Evolutionary conservation across 495 filamentous ascomycete species (phyloP).

Genomic region (Penicillium argentinense): DNA sequence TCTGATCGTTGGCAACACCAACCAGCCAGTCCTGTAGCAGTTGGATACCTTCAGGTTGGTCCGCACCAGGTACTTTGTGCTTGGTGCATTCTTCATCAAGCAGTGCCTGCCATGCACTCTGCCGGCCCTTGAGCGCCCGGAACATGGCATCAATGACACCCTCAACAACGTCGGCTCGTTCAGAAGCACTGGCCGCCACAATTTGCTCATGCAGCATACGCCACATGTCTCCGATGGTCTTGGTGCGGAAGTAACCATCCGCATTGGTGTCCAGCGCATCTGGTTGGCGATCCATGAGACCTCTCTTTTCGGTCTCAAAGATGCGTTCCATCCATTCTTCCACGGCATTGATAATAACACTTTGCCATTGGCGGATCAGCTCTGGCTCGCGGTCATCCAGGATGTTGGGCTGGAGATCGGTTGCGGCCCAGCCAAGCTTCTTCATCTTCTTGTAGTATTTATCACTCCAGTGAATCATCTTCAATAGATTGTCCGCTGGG

Average conservation of each 20-base stretch:
- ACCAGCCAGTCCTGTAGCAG: slow-evolving; percentile 89
- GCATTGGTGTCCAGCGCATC: slow-evolving; percentile 82
- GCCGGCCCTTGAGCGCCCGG: slow-evolving; percentile 74
- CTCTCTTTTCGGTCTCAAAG: slow-evolving; percentile 70
- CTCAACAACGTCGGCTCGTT: slow-evolving; percentile 82
- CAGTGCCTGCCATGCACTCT: slow-evolving; percentile 80
- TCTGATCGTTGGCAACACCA: slow-evolving; percentile 97
- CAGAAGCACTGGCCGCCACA: slow-evolving; percentile 73
- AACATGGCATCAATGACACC: slow-evolving; percentile 95
- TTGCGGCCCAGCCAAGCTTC: slow-evolving; percentile 74
- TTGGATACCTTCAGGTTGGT: slow-evolving; percentile 75
- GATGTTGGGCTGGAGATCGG: slow-evolving; percentile 75
- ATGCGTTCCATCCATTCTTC: slow-evolving; percentile 98
- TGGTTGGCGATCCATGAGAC: slow-evolving; percentile 73
- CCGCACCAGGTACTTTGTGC: slow-evolving; percentile 57
- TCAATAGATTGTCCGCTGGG: slow-evolving; percentile 74
- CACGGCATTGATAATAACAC: slow-evolving; percentile 89
- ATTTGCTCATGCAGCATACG: slow-evolving; percentile 94
- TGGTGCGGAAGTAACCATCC: slow-evolving; percentile 84
- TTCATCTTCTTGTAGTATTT: slow-evolving; percentile 96
- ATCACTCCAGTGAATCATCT: slow-evolving; percentile 91
- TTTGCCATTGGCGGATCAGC: slow-evolving; percentile 87
- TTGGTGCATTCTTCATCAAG: slow-evolving; percentile 81
- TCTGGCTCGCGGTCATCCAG: slow-evolving; percentile 87
- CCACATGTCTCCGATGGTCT: slow-evolving; percentile 91